Percentiles rank a stretch among this genome's conserved stretches.
Conservation (phyloP, 108 stramenopile species). For the Nannochloropsis gaditana region DNA sequence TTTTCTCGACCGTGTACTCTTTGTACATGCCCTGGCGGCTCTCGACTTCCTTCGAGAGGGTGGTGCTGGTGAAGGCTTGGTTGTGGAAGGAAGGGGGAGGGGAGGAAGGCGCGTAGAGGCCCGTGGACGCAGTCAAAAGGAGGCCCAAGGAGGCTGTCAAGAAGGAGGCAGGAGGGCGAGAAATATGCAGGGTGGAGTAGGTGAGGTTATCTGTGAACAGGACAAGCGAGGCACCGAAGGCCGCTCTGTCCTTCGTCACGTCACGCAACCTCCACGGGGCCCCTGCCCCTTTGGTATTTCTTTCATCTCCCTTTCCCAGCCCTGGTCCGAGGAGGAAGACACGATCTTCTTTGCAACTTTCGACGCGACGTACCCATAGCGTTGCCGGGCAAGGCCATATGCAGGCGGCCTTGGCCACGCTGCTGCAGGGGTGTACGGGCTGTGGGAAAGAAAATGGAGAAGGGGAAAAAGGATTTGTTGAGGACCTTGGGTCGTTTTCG, state of each 20-base stretch:
- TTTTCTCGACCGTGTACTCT: conserved; percentile 31
- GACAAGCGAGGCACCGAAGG: neutral
- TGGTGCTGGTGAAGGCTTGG: neutral
- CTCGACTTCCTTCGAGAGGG: neutral
- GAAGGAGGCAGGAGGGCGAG: neutral
- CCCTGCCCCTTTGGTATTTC: neutral
- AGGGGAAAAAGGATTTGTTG: neutral
- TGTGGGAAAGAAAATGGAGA: neutral
- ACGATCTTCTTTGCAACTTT: too few species aligned
- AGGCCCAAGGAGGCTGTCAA: neutral
- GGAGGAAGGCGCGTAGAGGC: neutral
- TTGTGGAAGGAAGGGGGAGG: neutral
- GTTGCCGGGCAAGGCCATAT: neutral
- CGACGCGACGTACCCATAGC: neutral
- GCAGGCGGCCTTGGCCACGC: neutral
- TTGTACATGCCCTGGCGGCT: conserved; percentile 30
- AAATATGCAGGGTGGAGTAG: neutral
- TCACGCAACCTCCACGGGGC: neutral
- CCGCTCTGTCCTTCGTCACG: neutral
- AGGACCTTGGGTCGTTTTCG: neutral
- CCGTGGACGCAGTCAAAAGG: neutral
- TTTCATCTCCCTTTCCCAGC: neutral
- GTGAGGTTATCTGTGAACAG: neutral
- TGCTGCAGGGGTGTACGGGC: neutral
- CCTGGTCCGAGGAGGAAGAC: too few species aligned